Base-by-base conservation (phyloP, 2,329 filamentous ascomycete species). In the Triangularia setosa region DNA sequence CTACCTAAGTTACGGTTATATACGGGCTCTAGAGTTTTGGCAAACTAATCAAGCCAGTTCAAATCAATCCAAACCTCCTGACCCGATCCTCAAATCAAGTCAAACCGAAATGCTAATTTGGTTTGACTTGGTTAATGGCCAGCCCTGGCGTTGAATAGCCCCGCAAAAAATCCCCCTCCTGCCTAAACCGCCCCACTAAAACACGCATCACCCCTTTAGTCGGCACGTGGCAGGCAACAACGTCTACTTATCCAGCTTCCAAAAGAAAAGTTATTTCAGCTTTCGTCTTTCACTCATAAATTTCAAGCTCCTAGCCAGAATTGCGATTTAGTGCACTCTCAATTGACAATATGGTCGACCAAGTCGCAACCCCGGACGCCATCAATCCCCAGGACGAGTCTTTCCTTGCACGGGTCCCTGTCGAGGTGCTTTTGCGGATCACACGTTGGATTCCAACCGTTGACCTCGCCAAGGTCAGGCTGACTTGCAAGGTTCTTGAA, bases 341-440 rank as follows among this genome's bases (percentile, higher is more conserved):
- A 33, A 33, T 9, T n/a, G 30, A 3, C 30, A 33, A 33, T 2
- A 33, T 33, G 30, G 11, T n/a, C n/a, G n/a, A 33, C 30, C 30
- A 4, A 3, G 11, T 14, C 11, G 30, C 30, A 33, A 33, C 30
- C 11, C 11, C 14, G 30, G 35, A 4, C 24, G 3, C 54, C 4
- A 55, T 67, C 18, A 40, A 69, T 24, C 60, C 65, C 1, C 68
- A 68, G n/a, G 6, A 9, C 21, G 28, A 28, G 2, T 58, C 58
- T 30, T 27, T 14, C 1, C 61, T 74, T 14, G 66, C 44, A 7
- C 72, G 69, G n/a, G 69, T 88, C 1, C 87, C 87, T 0, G 75
- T 83, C 16, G 87, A 90, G 77, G 73, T 90, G 12, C 77, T 90
- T 1, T 73, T 84, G 14, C 79, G 81, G 18, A 83, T 90, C 67